Conservation (phyloP, 177 flowering plant species). For the Vitis hybrid region DNA sequence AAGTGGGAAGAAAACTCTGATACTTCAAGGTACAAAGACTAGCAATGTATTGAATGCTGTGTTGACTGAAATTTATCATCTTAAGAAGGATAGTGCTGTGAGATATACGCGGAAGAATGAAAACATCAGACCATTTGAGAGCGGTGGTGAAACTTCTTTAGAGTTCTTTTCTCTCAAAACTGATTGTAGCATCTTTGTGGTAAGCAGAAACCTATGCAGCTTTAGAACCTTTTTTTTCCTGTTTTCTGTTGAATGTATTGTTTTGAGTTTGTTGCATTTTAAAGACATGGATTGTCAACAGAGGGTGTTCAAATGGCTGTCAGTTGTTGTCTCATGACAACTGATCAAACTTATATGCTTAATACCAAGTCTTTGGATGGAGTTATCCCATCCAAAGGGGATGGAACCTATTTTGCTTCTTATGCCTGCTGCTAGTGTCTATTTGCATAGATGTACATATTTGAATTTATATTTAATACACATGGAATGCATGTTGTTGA, state of each 20-base stretch:
- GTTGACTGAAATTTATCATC: conserved; percentile 60
- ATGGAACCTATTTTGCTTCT: too few species aligned
- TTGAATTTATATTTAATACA: too few species aligned
- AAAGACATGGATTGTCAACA: too few species aligned
- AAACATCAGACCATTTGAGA: conserved; percentile 81
- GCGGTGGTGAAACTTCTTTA: conserved; percentile 82
- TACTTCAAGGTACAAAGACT: conserved; percentile 87
- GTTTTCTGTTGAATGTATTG: not conserved
- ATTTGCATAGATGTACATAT: too few species aligned
- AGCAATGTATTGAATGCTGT: conserved; percentile 65
- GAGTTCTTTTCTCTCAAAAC: conserved; percentile 91
- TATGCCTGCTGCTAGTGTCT: too few species aligned
- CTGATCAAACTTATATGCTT: too few species aligned
- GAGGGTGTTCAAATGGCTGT: too few species aligned
- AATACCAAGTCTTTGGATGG: too few species aligned
- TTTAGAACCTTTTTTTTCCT: not conserved
- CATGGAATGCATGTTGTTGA: too few species aligned
- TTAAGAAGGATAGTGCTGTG: conserved; percentile 62
- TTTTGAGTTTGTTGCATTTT: too few species aligned
- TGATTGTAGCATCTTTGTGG: conserved; percentile 89
- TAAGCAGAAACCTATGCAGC: conserved; percentile 19
- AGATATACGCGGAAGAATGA: conserved; percentile 71
- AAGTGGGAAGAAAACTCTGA: conserved; percentile 74
- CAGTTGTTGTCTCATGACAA: too few species aligned
- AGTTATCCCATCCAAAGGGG: too few species aligned